phyloP scores from a whole-genome alignment of 345 rosid genomes.

The Gynandropsis gynandra region DNA sequence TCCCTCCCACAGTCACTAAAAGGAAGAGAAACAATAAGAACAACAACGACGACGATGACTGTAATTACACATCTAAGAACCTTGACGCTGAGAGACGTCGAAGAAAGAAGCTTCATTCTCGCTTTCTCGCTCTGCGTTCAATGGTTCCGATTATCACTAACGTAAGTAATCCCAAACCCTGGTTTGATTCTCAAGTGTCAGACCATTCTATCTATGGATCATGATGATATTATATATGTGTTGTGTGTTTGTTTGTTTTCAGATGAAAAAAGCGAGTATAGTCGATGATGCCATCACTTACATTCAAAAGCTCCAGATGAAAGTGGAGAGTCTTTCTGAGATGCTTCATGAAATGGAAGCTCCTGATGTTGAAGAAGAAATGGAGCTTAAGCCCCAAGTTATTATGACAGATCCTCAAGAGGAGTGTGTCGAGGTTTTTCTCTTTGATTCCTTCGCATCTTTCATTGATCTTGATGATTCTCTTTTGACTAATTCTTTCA shows the following conservation, averaged over 20 bases:
- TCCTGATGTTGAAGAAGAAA: constrained; percentile 22
- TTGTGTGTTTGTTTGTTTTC: background rate
- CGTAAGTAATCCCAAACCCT: constrained; percentile 33
- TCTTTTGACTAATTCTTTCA: background rate
- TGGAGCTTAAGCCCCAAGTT: constrained; percentile 10
- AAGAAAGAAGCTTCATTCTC: constrained; percentile 63
- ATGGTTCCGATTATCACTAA: constrained; percentile 82
- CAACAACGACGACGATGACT: constrained; percentile 26
- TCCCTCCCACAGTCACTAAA: background rate
- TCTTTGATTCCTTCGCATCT: background rate
- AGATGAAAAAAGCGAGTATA: constrained; percentile 85
- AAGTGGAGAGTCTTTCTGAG: constrained; percentile 40
- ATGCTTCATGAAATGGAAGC: constrained; percentile 55
- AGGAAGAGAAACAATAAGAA: constrained; percentile 37
- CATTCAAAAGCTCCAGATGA: constrained; percentile 47
- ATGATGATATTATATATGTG: background rate
- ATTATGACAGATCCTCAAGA: constrained; percentile 28
- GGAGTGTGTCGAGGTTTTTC: constrained; percentile 50
- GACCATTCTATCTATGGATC: background rate
- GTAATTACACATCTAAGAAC: constrained; percentile 54
- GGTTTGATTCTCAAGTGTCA: background rate
- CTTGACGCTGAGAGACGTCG: constrained; percentile 75
- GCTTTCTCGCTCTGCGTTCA: constrained; percentile 69
- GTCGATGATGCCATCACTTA: constrained; percentile 81
- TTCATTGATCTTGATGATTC: background rate